A percentile compares a stretch with the other conserved stretches of the same genome.
These are phyloP conservation scores for Ogataea haglerorum DNA, from an alignment of 805 yeast genomes.

Conservation along the genomic window DNA sequence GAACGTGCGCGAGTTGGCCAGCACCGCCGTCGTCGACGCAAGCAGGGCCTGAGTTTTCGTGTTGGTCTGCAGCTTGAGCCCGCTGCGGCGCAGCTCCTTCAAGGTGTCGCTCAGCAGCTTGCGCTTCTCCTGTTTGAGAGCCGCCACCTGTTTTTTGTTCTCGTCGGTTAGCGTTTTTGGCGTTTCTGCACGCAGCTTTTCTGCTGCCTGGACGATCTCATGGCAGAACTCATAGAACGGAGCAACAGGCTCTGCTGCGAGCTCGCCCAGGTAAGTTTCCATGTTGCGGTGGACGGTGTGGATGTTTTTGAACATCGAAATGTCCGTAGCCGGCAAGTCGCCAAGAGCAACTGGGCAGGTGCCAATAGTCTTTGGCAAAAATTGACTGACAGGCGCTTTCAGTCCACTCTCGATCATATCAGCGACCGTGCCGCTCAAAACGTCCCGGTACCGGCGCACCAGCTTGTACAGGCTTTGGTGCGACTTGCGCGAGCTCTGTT, in stretches of 20 bases:
- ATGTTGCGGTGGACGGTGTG: slow-evolving; percentile 52
- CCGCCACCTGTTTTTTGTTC: slow-evolving; percentile 63
- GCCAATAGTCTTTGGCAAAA: slow-evolving; percentile 6
- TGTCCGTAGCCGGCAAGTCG: slow-evolving; percentile 23
- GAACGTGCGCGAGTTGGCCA: slow-evolving; percentile 53
- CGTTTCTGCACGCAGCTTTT: slow-evolving; percentile 67
- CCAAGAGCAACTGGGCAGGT: neutral
- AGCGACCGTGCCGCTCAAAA: slow-evolving; percentile 50
- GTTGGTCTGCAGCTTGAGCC: slow-evolving; percentile 64
- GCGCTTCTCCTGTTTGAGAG: slow-evolving; percentile 77
- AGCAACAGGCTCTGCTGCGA: slow-evolving; percentile 40
- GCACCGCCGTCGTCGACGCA: slow-evolving; percentile 56
- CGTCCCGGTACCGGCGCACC: slow-evolving; percentile 73
- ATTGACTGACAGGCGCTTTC: slow-evolving; percentile 9
- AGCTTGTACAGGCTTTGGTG: slow-evolving; percentile 81
- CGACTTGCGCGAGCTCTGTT: slow-evolving; percentile 88
- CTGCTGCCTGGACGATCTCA: slow-evolving; percentile 54
- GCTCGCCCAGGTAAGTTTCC: slow-evolving; percentile 40
- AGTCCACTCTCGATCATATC: slow-evolving; percentile 60
- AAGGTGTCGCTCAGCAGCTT: slow-evolving; percentile 74
- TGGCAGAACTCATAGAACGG: slow-evolving; percentile 52
- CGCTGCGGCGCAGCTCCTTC: slow-evolving; percentile 70
- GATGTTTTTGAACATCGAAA: slow-evolving; percentile 52
- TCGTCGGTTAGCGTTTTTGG: slow-evolving; percentile 71
- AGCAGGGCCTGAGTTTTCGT: slow-evolving; percentile 64